Conservation (phyloP, 371 early-diverging fungal genomes). For the Actinomortierella ambigua region DNA sequence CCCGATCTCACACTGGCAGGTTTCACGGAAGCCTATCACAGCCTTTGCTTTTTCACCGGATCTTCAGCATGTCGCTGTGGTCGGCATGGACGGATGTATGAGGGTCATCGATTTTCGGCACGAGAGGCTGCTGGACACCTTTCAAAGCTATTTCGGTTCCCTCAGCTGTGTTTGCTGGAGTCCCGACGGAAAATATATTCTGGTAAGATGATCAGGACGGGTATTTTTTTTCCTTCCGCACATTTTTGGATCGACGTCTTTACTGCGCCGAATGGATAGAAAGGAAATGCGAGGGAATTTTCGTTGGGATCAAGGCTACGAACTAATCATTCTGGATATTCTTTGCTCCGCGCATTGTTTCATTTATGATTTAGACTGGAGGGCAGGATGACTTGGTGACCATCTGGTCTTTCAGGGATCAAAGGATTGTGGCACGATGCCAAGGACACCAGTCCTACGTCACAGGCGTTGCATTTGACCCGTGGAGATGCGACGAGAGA, state of each 20-base stretch:
- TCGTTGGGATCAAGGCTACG: too few relatives aligned
- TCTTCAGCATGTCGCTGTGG: conserved; percentile 78
- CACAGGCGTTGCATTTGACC: conserved; percentile 88
- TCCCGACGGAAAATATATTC: conserved; percentile 89
- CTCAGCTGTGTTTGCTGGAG: conserved; percentile 91
- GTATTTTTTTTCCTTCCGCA: neutral
- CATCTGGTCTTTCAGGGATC: conserved; percentile 85
- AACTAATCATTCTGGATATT: too few relatives aligned
- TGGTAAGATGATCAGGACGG: conserved; percentile 56
- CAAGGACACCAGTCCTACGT: conserved; percentile 93
- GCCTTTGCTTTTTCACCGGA: conserved; percentile 90
- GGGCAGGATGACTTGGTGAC: conserved; percentile 97
- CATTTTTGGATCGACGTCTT: too few relatives aligned
- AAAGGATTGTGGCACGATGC: conserved; percentile 83
- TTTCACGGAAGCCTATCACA: conserved; percentile 70
- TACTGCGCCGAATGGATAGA: too few relatives aligned
- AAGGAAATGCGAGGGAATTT: too few relatives aligned
- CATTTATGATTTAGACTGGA: conserved; percentile 61
- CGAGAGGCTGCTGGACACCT: conserved; percentile 77
- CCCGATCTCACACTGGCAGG: conserved; percentile 78
- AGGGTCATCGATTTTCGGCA: conserved; percentile 75
- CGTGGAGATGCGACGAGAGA: conserved; percentile 81
- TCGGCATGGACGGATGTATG: conserved; percentile 77
- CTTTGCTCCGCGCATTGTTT: too few relatives aligned
- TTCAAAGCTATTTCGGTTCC: conserved; percentile 82